These are phyloP conservation scores for Mycoemilia scoparia DNA, from an alignment of 192 early-diverging fungal species.

Conservation along the genomic window DNA sequence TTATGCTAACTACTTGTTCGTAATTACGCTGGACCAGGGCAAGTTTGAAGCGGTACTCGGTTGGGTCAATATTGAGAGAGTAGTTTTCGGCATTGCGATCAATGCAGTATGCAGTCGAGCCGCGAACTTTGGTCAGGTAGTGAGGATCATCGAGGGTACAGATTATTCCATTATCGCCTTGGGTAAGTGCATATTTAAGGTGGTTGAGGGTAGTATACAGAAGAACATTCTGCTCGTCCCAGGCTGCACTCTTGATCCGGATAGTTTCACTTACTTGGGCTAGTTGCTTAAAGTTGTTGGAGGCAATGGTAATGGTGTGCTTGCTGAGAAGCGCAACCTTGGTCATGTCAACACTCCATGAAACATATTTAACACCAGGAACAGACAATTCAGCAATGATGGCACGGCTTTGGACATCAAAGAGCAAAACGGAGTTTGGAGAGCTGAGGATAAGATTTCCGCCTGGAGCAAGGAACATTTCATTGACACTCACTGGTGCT, in stretches of 20 bases:
- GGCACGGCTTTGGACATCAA: conserved; percentile 70
- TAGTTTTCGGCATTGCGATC: conserved; percentile 83
- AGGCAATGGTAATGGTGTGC: conserved; percentile 84
- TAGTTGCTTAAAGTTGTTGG: conserved; percentile 73
- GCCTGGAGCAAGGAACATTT: conserved; percentile 81
- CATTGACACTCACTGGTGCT: conserved; percentile 50
- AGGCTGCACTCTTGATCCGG: conserved; percentile 91
- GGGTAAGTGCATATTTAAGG: conserved; percentile 88
- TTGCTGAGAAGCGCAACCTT: conserved; percentile 87
- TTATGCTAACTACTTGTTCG: conserved; percentile 90
- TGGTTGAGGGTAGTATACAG: conserved; percentile 96
- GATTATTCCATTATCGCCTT: conserved; percentile 94
- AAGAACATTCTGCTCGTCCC: conserved; percentile 84
- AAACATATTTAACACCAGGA: conserved; percentile 79
- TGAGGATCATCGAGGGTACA: conserved; percentile 91
- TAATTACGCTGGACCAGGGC: conserved; percentile 82
- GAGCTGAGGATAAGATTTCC: conserved; percentile 66
- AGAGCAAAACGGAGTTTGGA: conserved; percentile 71
- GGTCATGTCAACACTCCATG: conserved; percentile 79
- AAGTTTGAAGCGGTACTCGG: conserved; percentile 97
- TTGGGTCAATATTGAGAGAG: conserved; percentile 81
- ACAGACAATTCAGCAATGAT: conserved; percentile 60
- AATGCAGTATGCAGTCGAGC: conserved; percentile 68
- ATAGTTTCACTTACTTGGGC: conserved; percentile 92
- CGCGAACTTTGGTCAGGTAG: conserved; percentile 73